Evolutionary conservation across 352 stramenopile genomes (phyloP).

Genomic region (Phytophthora sojae): DNA sequence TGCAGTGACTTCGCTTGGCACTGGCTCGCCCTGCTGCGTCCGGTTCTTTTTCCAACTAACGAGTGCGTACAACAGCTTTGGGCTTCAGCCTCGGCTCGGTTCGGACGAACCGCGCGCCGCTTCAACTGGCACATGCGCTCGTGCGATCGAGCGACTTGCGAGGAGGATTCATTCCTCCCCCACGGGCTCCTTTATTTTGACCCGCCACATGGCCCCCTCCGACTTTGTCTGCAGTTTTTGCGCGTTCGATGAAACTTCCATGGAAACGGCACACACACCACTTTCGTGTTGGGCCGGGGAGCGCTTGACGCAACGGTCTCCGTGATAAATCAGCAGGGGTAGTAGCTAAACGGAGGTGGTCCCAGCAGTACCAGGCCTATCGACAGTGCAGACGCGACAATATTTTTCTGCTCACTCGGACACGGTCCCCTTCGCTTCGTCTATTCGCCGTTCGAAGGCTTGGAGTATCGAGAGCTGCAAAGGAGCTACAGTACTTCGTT

Average conservation of each 20-base stretch:
- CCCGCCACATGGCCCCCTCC: slow-evolving; percentile 9
- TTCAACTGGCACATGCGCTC: slow-evolving; percentile 30
- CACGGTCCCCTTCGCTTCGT: not conserved
- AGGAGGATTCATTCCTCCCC: slow-evolving; percentile 5
- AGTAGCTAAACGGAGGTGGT: too few relatives aligned
- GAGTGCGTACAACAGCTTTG: not conserved
- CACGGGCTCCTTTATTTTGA: slow-evolving; percentile 32
- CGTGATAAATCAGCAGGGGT: too few relatives aligned
- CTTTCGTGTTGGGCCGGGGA: not conserved
- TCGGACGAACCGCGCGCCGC: not conserved
- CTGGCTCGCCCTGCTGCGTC: slow-evolving; percentile 12
- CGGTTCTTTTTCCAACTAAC: slow-evolving; percentile 21
- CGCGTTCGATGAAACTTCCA: slow-evolving; percentile 37
- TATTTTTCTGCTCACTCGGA: not conserved
- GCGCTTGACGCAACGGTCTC: not conserved
- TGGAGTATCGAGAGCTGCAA: not conserved
- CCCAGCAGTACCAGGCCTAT: not conserved
- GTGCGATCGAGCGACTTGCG: slow-evolving; percentile 12
- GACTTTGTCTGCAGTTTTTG: slow-evolving; percentile 24
- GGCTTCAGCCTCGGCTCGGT: not conserved
- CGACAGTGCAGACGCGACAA: not conserved
- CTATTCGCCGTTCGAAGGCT: not conserved
- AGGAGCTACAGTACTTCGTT: not conserved
- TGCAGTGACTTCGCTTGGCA: too few relatives aligned
- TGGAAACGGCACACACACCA: slow-evolving; percentile 22